Base-by-base conservation (phyloP, 2,329 filamentous ascomycete species). In the Sporothrix brasiliensis region DNA sequence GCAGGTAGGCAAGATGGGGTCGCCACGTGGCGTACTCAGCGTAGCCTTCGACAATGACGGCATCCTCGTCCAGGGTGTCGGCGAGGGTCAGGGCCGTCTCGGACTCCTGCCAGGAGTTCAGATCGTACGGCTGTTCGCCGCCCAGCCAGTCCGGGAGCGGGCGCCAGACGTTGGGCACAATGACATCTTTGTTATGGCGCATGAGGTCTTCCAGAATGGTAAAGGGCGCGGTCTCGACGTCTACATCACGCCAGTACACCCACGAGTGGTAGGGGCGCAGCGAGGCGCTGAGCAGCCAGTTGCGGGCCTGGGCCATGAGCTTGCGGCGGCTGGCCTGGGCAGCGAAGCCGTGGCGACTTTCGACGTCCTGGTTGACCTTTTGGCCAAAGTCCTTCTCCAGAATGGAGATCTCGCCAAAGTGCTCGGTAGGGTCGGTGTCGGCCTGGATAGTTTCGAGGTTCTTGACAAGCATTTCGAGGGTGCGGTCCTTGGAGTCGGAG, bases 311-410 rank as follows among this genome's bases (percentile, higher is more conserved):
- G 0, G 95, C 95, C 95, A 99, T 99, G 77, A 97, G 86, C 83
- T 99, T 99, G 80, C 95, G 89, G 76, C 95, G 87, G 75, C 91
- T 92, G 30, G 95, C 95, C 81, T 99, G 95, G 0, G 95, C 95
- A 41, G 94, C 95, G 78, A 99, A 99, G 30, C 95, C 96, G 80
- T 99, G 95, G 75, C 95, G 90, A 79, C 93, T 97, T 82, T 99
- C 95, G 34, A 98, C 93, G 81, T 99, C 94, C 81, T 99, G 95
- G 74, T 97, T 92, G 72, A 99, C 95, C 79, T 94, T 94, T 79
- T 99, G 95, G 3, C 95, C 95, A 83, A 99, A 99, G 79, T 99
- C 94, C 82, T 99, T 99, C 81, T 98, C 93, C 74, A 99, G 94
- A 72, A 99, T 95, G 0, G 93, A 97, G 71, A 99, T 95, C 82